Percentiles rank a stretch among this genome's conserved stretches.
Conservation (phyloP, 148 eudicot species). For the Cornus controversa region DNA sequence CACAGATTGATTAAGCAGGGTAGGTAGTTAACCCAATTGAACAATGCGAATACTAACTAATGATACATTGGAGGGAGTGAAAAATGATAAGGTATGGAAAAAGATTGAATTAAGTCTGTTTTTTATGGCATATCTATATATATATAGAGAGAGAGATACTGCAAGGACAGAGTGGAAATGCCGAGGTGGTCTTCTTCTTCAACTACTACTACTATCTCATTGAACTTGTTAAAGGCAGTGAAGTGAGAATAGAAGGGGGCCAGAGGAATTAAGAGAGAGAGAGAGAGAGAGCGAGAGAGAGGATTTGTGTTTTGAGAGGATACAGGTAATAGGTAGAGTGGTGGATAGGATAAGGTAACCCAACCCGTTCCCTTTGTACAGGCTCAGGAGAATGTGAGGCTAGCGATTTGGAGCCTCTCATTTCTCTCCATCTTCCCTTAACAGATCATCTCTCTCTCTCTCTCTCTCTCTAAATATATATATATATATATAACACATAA, state of each 20-base stretch:
- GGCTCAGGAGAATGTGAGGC: slow-evolving; percentile 21
- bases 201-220: no score
- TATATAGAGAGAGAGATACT: neutral
- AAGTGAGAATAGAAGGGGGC: neutral
- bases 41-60: neutral
- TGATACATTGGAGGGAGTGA: neutral
- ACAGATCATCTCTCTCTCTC: neutral
- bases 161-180: neutral
- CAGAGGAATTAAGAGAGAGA: neutral
- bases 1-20: neutral
- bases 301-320: neutral
- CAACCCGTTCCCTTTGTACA: slow-evolving; percentile 12
- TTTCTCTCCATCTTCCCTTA: slow-evolving; percentile 21
- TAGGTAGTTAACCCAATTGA: neutral
- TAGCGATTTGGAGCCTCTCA: slow-evolving; percentile 41
- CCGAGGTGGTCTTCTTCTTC: neutral
- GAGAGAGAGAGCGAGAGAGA: slow-evolving; percentile 9
- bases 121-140: neutral
- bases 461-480: neutral
- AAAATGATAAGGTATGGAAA: neutral
- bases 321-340: neutral
- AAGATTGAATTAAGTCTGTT: neutral
- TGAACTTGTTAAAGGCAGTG: slow-evolving; percentile 16
- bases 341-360: slow-evolving; percentile 54
- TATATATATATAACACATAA: no score